Evolutionary conservation across 306 rosid species (phyloP), one percentile per base, ranked within the genome.

Genomic region (Macrotyloma uniflorum): DNA sequence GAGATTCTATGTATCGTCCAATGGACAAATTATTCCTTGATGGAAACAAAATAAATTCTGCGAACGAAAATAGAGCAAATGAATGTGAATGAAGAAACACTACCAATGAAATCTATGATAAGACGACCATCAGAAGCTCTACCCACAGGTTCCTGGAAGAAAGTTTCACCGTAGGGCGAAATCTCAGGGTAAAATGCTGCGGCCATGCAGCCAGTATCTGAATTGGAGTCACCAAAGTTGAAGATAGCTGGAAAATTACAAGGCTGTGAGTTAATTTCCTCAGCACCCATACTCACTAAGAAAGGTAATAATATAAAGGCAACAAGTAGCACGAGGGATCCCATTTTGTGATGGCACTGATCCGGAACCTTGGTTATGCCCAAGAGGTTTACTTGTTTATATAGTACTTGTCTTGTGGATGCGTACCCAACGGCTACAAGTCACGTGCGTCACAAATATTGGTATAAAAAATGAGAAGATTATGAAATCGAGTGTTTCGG

Each of bases 201-300:
- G 1, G 93, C 81, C 76, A 72, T 83, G 62, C 85, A 88, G 1
- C 93, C 93, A 16, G 97, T 91, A 47, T 91, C 97, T 14, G 97
- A 91, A 65, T 91, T 91, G 13, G 91, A 91, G 63, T 91, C 97
- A 15, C 92, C 94, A 71, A 91, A 89, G 82, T 87, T 89, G 85
- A 88, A 91, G 16, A 91, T 82, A 18, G 97, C 88, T 7, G 80
- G 79, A 72, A 89, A 89, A n/a, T 85, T 77, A 79, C 97, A 89
- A 35, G 80, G 23, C 14, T 63, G 7, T 28, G 78, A 42, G 49
- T 42, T 24, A 22, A 19, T 13, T 49, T 72, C 78, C 64, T 85
- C 86, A 24, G 84, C 87, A 46, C 24, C 22, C 53, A 85, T 50
- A 24, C 82, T 79, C 20, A 70, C 1, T 47, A 83, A 58, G 85